A percentile compares a stretch with the other conserved stretches of the same genome.
Evolutionary conservation across 306 rosid genomes (phyloP).

Genomic region (Vigna angularis): DNA sequence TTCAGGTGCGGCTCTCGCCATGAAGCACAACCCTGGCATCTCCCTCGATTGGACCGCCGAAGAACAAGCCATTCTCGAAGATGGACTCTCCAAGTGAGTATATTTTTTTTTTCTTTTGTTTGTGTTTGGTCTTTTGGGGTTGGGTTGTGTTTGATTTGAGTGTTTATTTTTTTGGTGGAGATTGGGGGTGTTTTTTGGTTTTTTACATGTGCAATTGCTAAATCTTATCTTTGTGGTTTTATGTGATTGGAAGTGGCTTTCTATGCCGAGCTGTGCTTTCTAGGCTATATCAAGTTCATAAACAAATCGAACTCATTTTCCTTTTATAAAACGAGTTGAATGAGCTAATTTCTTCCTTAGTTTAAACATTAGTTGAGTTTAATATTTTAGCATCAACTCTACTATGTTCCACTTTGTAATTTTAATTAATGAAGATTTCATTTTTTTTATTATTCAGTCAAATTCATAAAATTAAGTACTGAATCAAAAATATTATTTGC

Average conservation of each 20-base stretch:
- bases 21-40: constrained; percentile 97
- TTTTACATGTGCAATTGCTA: neutral
- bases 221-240: constrained; percentile 4
- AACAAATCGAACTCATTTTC: neutral
- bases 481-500: neutral
- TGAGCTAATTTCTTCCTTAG: neutral
- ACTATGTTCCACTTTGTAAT: neutral
- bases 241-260: constrained; percentile 16
- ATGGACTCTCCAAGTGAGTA: constrained; percentile 83
- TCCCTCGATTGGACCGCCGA: constrained; percentile 86
- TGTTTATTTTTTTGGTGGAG: neutral
- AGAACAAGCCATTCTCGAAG: constrained; percentile 84
- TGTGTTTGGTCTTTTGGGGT: neutral
- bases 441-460: neutral
- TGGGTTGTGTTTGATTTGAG: neutral
- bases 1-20: constrained; percentile 60
- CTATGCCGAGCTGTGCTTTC: neutral
- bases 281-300: neutral
- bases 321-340: neutral
- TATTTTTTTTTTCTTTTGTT: neutral
- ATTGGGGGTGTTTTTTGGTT: neutral
- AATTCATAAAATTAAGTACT: neutral
- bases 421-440: neutral
- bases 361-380: neutral
- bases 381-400: neutral